Evolutionary conservation across 768 basidiomycete species (phyloP), one percentile per base, ranked within the genome.

Genomic region (Tricholoma hemisulphureum): DNA sequence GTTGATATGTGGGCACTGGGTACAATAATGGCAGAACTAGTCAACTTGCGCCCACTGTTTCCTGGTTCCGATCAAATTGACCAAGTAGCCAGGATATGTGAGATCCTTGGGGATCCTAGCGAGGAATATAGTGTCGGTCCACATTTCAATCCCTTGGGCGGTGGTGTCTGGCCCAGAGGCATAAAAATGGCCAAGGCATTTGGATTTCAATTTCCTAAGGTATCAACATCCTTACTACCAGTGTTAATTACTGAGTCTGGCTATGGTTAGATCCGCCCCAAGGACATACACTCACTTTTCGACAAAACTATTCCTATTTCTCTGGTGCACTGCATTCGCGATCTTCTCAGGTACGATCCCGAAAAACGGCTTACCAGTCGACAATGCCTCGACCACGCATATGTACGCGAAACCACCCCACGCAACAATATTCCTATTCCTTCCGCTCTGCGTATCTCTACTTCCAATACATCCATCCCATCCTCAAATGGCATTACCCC

Each of bases 1-100:
- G 96, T 99, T 23, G 97, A 99, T 67, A 94, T 98, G 91, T 99
- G 97, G 97, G 97, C 97, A 3, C 77, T 99, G 54, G 97, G 97
- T 14, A 96, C 97, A 6, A 99, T 99, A 73, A 89, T 99, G 85
- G 93, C 95, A 7, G 97, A 99, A 72, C 79, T 98, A 56, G 83
- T 97, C 74, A 98, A 96, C 69, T 83, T 99, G 58, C 88, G 91
- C 60, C 96, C 97, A 6, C 76, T 99, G 41, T 99, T 99, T 71
- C 97, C 97, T 26, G 97, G 97, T 18, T 85, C 87, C 53, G 88
- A 88, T 68, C 95, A 97, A 69, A 78, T 91, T 53, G 96, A 98
- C 76, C 97, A 99, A 75, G 86, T 98, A 32, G 86, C 81, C 59
- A 80, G 87, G 69, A 97, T 98, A 58, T 93, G 90, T 63, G 91